phyloP scores from a whole-genome alignment of 2,329 filamentous ascomycete species.

The Hypoxylon sp. region DNA sequence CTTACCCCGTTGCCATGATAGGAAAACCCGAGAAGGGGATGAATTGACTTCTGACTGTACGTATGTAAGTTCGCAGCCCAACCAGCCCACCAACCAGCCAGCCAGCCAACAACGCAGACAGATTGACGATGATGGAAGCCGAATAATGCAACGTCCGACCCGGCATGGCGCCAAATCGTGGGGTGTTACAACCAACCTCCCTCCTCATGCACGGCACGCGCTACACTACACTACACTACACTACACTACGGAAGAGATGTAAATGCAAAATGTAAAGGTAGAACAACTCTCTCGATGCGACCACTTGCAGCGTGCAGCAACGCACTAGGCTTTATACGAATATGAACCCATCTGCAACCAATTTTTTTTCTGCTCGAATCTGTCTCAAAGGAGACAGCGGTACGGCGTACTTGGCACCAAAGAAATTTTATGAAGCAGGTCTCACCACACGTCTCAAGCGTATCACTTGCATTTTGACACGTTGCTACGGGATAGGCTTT shows the following conservation, averaged over 20 bases:
- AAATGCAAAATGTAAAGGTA: not conserved
- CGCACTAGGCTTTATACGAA: conserved; percentile 21
- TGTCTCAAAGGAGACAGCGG: conserved; percentile 27
- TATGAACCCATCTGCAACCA: conserved; percentile 10
- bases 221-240: not conserved
- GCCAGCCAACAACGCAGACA: too few species aligned
- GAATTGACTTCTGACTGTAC: conserved; percentile 39
- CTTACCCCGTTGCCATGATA: not conserved
- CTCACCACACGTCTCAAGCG: conserved; percentile 19
- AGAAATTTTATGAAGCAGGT: conserved; percentile 3
- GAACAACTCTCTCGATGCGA: conserved; percentile 23
- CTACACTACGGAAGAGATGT: conserved; percentile 1
- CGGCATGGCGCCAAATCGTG: conserved; percentile 2
- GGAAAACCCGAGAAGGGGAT: not conserved
- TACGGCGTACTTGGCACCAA: conserved; percentile 32
- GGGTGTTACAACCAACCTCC: conserved; percentile 6
- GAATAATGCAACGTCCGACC: conserved; percentile 13
- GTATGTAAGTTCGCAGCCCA: conserved; percentile 8
- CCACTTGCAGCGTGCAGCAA: conserved; percentile 26
- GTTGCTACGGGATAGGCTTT: conserved; percentile 19
- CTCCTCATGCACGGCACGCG: conserved; percentile 1
- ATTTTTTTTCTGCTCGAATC: not conserved
- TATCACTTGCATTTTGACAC: conserved; percentile 41
- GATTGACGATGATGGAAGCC: too few species aligned
- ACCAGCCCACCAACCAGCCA: conserved; percentile 1